Evolutionary conservation across 345 rosid species (phyloP).

Genomic region (Syzygium grande): DNA sequence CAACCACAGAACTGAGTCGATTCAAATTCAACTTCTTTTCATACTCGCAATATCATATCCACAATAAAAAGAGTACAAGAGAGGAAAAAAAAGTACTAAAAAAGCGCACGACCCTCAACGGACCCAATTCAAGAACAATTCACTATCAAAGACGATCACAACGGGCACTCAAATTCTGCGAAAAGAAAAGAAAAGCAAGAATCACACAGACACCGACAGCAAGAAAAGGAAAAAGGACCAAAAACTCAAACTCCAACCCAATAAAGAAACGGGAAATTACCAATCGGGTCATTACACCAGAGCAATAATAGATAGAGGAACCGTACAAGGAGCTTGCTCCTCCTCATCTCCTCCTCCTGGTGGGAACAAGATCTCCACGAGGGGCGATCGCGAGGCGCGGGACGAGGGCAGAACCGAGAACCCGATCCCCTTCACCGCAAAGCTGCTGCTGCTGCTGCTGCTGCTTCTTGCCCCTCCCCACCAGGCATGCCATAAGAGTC

Average conservation of each 20-base stretch:
- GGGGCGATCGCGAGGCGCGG: background rate
- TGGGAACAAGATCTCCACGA: background rate
- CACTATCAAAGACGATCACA: background rate
- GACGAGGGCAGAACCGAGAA: background rate
- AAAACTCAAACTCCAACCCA: background rate
- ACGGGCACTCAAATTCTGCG: background rate
- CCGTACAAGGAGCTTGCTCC: conserved; percentile 5
- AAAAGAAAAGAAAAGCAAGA: background rate
- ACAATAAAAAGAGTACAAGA: background rate
- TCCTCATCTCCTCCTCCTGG: conserved; percentile 26
- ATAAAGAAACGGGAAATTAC: conserved; percentile 32
- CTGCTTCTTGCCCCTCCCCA: conserved; percentile 3
- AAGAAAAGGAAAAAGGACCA: background rate
- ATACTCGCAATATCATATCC: background rate
- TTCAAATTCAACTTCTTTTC: background rate
- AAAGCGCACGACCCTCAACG: background rate
- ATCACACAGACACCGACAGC: background rate
- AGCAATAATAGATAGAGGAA: conserved; percentile 25
- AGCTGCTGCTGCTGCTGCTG: background rate
- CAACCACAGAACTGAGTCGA: background rate
- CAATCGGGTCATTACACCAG: conserved; percentile 29
- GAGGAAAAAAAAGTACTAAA: background rate
- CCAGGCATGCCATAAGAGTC: conserved; percentile 19
- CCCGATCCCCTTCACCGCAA: conserved; percentile 5
- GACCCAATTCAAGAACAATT: background rate